These are phyloP conservation scores for Fusarium virguliforme DNA, from an alignment of 2,329 filamentous ascomycete species.

Conservation along the genomic window DNA sequence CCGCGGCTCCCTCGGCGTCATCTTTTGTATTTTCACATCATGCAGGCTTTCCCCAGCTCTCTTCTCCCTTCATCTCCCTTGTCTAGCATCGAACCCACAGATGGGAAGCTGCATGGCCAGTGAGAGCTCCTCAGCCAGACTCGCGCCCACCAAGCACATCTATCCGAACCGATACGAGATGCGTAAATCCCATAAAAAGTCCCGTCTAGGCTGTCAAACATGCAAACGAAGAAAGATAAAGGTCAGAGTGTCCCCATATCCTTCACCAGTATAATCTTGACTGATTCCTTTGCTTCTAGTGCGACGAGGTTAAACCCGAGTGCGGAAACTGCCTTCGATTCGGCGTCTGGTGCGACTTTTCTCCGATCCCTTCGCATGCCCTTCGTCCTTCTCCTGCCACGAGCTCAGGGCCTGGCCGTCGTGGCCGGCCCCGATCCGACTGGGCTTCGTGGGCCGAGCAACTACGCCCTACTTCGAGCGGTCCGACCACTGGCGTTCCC, in stretches of 20 bases:
- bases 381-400: neutral
- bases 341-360: slow-evolving; percentile 22
- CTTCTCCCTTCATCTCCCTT: neutral
- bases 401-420: neutral
- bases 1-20: neutral
- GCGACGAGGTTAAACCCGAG: slow-evolving; percentile 18
- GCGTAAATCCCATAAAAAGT: slow-evolving; percentile 20
- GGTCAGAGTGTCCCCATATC: neutral
- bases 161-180: slow-evolving; percentile 5
- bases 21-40: neutral
- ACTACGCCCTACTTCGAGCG: slow-evolving; percentile 5
- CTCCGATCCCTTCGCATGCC: slow-evolving; percentile 5
- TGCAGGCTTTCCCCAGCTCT: neutral
- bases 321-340: slow-evolving; percentile 25
- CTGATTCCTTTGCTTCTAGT: neutral
- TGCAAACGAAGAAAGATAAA: slow-evolving; percentile 21
- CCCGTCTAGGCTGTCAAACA: slow-evolving; percentile 16
- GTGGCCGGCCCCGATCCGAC: slow-evolving; percentile 20
- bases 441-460: slow-evolving; percentile 22
- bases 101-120: neutral
- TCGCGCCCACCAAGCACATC: neutral
- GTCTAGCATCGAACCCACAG: neutral
- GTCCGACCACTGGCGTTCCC: neutral
- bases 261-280: neutral
- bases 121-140: neutral